phyloP scores from a whole-genome alignment of 2,329 filamentous ascomycete genomes.

The Elsinoe perseae region DNA sequence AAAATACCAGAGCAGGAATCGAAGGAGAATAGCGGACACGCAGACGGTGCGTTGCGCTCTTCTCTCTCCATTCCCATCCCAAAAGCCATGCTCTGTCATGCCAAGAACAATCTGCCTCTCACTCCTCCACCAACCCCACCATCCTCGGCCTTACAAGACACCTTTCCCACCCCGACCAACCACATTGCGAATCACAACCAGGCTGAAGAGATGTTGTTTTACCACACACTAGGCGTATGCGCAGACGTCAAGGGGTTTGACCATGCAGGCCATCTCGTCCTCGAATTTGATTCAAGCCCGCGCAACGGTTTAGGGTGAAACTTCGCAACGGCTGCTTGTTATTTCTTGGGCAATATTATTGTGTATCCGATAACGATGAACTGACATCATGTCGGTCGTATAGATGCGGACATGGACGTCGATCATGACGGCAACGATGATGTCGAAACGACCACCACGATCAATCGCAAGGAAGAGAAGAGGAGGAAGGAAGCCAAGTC shows the following conservation, averaged over 20 bases:
- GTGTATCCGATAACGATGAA: slow-evolving; percentile 28
- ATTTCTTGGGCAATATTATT: slow-evolving; percentile 6
- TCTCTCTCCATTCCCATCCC: slow-evolving; percentile 21
- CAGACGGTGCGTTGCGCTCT: slow-evolving; percentile 23
- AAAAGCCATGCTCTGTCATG: slow-evolving; percentile 16
- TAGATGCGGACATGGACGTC: slow-evolving; percentile 33
- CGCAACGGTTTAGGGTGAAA: slow-evolving; percentile 23
- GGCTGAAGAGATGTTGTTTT: slow-evolving; percentile 29
- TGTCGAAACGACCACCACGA: slow-evolving; percentile 17
- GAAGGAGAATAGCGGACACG: slow-evolving; percentile 19
- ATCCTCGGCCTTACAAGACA: slow-evolving; percentile 17
- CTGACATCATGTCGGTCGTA: slow-evolving; percentile 13
- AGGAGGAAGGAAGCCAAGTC: slow-evolving; percentile 27
- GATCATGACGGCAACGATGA: slow-evolving; percentile 25
- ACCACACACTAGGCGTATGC: slow-evolving; percentile 33
- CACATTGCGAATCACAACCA: slow-evolving; percentile 20
- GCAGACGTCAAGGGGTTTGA: slow-evolving; percentile 35
- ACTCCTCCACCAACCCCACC: slow-evolving; percentile 19
- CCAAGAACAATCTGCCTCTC: slow-evolving; percentile 17
- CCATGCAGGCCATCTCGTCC: slow-evolving; percentile 28
- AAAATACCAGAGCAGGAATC: slow-evolving; percentile 20
- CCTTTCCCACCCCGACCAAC: slow-evolving; percentile 23
- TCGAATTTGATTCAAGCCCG: slow-evolving; percentile 29
- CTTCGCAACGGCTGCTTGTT: slow-evolving; percentile 12
- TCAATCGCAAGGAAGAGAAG: slow-evolving; percentile 20